Evolutionary conservation across 345 rosid species (phyloP), one percentile per base, ranked within the genome.

Genomic region (Capsella bursapastoris): DNA sequence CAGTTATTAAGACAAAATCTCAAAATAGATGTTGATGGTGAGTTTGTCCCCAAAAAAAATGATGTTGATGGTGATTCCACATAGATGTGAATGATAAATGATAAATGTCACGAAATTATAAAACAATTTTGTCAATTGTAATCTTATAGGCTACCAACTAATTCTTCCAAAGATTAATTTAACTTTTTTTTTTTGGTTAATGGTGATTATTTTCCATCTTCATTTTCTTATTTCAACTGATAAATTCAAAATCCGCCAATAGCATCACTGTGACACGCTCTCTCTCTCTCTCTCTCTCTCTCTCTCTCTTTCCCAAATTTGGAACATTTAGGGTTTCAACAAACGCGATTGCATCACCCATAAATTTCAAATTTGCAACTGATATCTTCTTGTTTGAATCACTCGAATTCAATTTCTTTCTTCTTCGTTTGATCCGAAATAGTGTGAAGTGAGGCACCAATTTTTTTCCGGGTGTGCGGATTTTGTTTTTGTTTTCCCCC

Each of bases 271-370:
- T 32, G 34, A 32, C 34, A 6, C 37, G 2, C 45, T 41, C 37
- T 34, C 37, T 29, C 32, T 29, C 31, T 29, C 45, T 41, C 37
- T 34, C 37, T 29, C 31, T 29, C 31, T 29, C 44, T 38, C 43
- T 43, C 47, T 43, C 44, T 35, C 57, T 14, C 35, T 52, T 63
- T 63, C 67, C 67, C 72, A 32, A 58, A 67, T 50, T 67, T 59
- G 18, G 13, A 32, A 61, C 9, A 2, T 62, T 67, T 68, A 69
- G 74, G 79, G 31, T 68, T 60, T 43, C 49, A 28, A 5, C 51
- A 45, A 57, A 57, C 44, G 3, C 31, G 41, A 57, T 48, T 44
- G 51, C 25, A 49, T 37, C 18, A 0, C 67, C 48, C 11, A n/a
- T 35, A 48, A 64, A 6, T 3, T 63, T 49, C 44, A n/a, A 60